These are phyloP conservation scores for Neospermospora avenae DNA, from an alignment of 2,329 filamentous ascomycete genomes.

Conservation along the genomic window DNA sequence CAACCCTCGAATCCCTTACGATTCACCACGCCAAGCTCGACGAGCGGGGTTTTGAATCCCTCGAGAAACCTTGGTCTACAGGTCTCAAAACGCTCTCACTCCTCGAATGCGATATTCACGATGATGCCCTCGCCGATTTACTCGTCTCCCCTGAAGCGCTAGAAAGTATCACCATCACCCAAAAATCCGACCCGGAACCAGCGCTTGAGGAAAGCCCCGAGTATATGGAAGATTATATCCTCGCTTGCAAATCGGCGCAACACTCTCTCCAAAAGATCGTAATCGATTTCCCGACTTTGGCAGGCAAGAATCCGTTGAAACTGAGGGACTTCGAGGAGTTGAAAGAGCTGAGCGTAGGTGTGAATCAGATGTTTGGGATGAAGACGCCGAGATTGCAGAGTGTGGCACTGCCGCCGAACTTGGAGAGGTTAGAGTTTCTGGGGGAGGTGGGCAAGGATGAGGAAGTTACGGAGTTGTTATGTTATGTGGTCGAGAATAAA, in stretches of 20 bases:
- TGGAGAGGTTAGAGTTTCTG: constrained; percentile 46
- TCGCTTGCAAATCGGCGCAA: constrained; percentile 41
- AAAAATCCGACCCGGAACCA: constrained; percentile 36
- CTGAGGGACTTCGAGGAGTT: constrained; percentile 44
- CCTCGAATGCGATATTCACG: constrained; percentile 50
- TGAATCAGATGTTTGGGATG: constrained; percentile 47
- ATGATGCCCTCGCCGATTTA: constrained; percentile 40
- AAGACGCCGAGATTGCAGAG: constrained; percentile 45
- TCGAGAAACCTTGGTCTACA: constrained; percentile 47
- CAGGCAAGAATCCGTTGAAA: constrained; percentile 40
- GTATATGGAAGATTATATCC: constrained; percentile 46
- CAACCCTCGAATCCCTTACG: constrained; percentile 45
- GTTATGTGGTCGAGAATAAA: constrained; percentile 41
- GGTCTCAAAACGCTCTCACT: constrained; percentile 43
- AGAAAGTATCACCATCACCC: constrained; percentile 47
- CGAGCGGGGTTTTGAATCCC: constrained; percentile 45
- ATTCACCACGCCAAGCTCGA: constrained; percentile 46
- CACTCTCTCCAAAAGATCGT: constrained; percentile 45
- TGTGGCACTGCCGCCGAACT: constrained; percentile 44
- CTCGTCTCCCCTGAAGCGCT: constrained; percentile 44
- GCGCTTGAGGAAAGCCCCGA: constrained; percentile 47
- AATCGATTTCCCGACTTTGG: constrained; percentile 43
- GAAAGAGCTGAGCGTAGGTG: constrained; percentile 42
- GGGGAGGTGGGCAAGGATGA: constrained; percentile 46
- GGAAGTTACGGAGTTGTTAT: constrained; percentile 45